Conservation (phyloP, 164 flowering plant genomes). For the Stephania japonica region DNA sequence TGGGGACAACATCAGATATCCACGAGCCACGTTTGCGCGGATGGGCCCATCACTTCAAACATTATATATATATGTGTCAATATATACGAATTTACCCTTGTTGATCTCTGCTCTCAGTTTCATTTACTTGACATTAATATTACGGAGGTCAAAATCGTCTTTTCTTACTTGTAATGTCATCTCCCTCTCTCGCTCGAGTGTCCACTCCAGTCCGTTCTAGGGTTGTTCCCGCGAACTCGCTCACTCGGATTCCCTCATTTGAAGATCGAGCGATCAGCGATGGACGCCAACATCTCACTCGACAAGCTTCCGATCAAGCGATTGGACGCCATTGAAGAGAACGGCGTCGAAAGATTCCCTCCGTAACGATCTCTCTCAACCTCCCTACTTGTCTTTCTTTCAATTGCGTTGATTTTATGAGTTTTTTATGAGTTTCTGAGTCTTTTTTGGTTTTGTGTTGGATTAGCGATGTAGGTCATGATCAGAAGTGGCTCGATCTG, state of each 20-base stretch:
- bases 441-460: neutral
- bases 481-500: constrained; percentile 71
- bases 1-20: too few species aligned
- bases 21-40: too few species aligned
- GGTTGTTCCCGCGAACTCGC: neutral
- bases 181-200: neutral
- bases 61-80: too few species aligned
- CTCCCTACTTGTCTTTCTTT: neutral
- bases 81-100: neutral
- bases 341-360: constrained; percentile 71
- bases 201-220: neutral
- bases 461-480: constrained; percentile 60
- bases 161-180: too few species aligned
- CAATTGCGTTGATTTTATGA: neutral
- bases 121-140: too few species aligned
- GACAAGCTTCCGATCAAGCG: constrained; percentile 94
- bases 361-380: constrained; percentile 30
- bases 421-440: neutral
- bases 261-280: constrained; percentile 32
- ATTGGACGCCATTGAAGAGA: constrained; percentile 72
- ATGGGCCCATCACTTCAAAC: too few species aligned
- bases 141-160: neutral
- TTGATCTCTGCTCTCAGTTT: neutral
- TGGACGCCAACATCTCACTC: constrained; percentile 50
- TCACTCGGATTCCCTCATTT: neutral